Evolutionary conservation across 805 yeast species (phyloP).

Genomic region (Kazachstania africana): DNA sequence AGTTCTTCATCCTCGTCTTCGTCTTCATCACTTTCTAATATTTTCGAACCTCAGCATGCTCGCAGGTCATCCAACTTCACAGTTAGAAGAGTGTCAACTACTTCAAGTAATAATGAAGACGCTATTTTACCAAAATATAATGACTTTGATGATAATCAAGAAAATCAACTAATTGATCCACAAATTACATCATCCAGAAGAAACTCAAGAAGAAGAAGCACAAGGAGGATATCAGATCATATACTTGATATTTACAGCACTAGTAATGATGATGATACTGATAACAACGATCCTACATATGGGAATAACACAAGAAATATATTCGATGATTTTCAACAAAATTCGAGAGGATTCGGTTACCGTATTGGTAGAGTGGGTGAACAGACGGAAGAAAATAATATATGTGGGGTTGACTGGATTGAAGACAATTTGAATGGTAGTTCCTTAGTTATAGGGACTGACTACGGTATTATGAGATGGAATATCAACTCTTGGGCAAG

Average conservation of each 20-base stretch:
- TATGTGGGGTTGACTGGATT: conserved; percentile 53
- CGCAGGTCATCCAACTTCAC: conserved; percentile 11
- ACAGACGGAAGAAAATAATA: conserved; percentile 32
- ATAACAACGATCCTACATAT: conserved; percentile 1
- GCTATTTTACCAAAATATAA: not conserved
- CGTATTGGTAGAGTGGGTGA: conserved; percentile 2
- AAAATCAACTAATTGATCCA: conserved; percentile 5
- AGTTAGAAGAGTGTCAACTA: conserved; percentile 21
- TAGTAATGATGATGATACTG: not conserved
- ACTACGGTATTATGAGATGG: conserved; percentile 61
- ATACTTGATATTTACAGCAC: not conserved
- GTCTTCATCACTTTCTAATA: not conserved
- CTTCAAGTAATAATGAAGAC: conserved; percentile 5
- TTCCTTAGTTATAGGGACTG: conserved; percentile 48
- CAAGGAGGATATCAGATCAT: not conserved
- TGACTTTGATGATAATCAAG: conserved; percentile 5
- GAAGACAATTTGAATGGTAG: conserved; percentile 39
- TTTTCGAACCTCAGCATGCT: not conserved
- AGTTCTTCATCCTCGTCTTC: not conserved
- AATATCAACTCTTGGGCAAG: conserved; percentile 53
- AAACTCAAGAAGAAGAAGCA: not conserved
- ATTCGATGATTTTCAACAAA: conserved; percentile 5
- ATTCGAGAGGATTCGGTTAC: too few relatives aligned
- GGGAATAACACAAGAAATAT: not conserved
- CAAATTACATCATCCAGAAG: not conserved